These are phyloP conservation scores for Amaranthus cruentus DNA, from an alignment of 148 eudicot species.

Conservation along the genomic window DNA sequence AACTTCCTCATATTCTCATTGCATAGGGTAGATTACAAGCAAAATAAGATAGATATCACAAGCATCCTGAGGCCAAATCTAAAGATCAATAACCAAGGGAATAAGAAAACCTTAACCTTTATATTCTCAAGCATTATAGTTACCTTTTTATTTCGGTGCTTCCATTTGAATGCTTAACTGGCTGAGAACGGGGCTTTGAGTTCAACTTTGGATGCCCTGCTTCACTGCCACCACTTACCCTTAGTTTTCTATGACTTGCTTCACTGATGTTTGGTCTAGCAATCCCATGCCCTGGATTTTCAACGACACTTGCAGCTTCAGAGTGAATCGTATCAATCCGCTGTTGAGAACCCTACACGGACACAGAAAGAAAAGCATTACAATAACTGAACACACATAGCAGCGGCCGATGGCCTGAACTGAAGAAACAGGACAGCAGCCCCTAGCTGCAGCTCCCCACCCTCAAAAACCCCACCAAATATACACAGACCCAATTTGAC, in stretches of 20 bases:
- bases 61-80: background rate
- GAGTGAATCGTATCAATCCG: conserved; percentile 28
- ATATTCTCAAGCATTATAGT: background rate
- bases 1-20: background rate
- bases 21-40: background rate
- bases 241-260: conserved; percentile 30
- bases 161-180: conserved; percentile 41
- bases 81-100: background rate
- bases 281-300: conserved; percentile 32
- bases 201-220: conserved; percentile 61
- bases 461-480: too few species aligned
- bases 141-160: conserved; percentile 50
- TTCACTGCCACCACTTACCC: conserved; percentile 30
- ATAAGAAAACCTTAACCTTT: background rate
- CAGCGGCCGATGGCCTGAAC: too few species aligned
- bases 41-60: background rate
- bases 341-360: conserved; percentile 36
- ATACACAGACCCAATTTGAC: too few species aligned
- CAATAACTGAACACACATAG: background rate
- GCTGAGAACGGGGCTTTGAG: conserved; percentile 69
- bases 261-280: conserved; percentile 32
- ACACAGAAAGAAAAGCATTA: background rate
- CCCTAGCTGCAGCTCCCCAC: too few species aligned
- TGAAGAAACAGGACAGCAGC: too few species aligned
- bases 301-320: conserved; percentile 21